Conservation (phyloP, 768 basidiomycete genomes). For the Lentinula sp. region DNA sequence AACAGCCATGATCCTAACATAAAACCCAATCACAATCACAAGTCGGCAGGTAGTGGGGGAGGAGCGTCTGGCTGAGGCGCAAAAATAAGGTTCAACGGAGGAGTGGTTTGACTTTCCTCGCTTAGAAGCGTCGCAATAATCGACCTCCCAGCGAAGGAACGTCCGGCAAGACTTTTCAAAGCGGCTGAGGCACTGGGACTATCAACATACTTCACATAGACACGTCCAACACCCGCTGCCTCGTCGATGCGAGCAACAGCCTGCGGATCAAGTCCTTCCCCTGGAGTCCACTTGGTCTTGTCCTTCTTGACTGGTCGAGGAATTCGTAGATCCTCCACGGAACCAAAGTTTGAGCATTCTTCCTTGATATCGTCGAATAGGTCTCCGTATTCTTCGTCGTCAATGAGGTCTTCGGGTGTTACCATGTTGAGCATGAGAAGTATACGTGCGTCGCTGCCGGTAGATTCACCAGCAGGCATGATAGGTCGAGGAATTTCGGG, state of each 20-base stretch:
- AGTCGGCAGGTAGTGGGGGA: background rate
- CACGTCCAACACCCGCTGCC: constrained; percentile 88
- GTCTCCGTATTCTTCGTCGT: constrained; percentile 91
- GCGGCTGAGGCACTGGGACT: constrained; percentile 60
- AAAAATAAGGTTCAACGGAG: constrained; percentile 77
- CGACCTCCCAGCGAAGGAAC: constrained; percentile 80
- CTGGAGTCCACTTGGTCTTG: constrained; percentile 69
- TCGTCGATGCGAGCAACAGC: constrained; percentile 78
- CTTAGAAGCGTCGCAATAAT: constrained; percentile 81
- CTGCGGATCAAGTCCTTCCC: constrained; percentile 54
- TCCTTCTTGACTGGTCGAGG: constrained; percentile 86
- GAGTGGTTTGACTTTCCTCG: constrained; percentile 82
- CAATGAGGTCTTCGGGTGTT: constrained; percentile 81
- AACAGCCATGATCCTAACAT: background rate
- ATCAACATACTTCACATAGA: constrained; percentile 84
- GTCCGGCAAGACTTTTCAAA: constrained; percentile 83
- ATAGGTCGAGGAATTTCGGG: constrained; percentile 83
- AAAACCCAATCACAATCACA: background rate
- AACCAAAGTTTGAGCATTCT: constrained; percentile 78
- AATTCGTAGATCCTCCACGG: constrained; percentile 80
- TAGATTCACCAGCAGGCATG: constrained; percentile 75
- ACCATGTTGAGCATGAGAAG: constrained; percentile 99
- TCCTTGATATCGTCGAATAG: constrained; percentile 92
- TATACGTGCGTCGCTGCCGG: constrained; percentile 64
- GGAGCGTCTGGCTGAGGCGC: constrained; percentile 48